A percentile compares a stretch with the other conserved stretches of the same genome.
Conservation (phyloP, 1,284 basidiomycete species). For the Malassezia nana region DNA sequence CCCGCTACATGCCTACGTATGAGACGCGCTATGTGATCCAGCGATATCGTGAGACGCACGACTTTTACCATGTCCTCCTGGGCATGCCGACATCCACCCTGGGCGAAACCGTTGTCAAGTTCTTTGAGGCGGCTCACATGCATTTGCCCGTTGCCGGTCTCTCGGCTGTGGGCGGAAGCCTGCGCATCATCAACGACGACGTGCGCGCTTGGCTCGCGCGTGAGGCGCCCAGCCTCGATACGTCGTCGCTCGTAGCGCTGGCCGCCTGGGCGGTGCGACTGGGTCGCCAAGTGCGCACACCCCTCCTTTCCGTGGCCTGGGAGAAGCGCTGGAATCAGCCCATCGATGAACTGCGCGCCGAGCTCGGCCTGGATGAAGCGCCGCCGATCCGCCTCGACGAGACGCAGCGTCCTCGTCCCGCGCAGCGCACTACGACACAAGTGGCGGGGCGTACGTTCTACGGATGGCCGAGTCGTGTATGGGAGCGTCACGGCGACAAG, state of each 20-base stretch:
- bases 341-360: slow-evolving; percentile 65
- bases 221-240: slow-evolving; percentile 52
- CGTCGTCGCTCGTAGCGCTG: slow-evolving; percentile 18
- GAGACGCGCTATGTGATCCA: slow-evolving; percentile 68
- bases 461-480: slow-evolving; percentile 39
- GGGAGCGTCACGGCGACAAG: slow-evolving; percentile 23
- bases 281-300: slow-evolving; percentile 60
- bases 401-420: slow-evolving; percentile 15
- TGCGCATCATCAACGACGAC: slow-evolving; percentile 49
- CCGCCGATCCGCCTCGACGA: slow-evolving; percentile 31
- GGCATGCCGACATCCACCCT: slow-evolving; percentile 78
- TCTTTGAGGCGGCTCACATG: slow-evolving; percentile 87
- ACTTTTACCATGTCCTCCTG: slow-evolving; percentile 84
- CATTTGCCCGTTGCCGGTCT: slow-evolving; percentile 78
- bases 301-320: slow-evolving; percentile 87
- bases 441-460: slow-evolving; percentile 18
- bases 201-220: slow-evolving; percentile 56
- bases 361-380: slow-evolving; percentile 59
- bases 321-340: slow-evolving; percentile 83
- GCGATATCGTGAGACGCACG: slow-evolving; percentile 89
- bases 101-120: slow-evolving; percentile 90
- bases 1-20: slow-evolving; percentile 72
- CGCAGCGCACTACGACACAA: not conserved
- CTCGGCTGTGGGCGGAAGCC: slow-evolving; percentile 63
- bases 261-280: slow-evolving; percentile 65